Evolutionary conservation across 2,329 filamentous ascomycete genomes (phyloP), one percentile per base, ranked within the genome.

Genomic region (Seiridium unicorne): DNA sequence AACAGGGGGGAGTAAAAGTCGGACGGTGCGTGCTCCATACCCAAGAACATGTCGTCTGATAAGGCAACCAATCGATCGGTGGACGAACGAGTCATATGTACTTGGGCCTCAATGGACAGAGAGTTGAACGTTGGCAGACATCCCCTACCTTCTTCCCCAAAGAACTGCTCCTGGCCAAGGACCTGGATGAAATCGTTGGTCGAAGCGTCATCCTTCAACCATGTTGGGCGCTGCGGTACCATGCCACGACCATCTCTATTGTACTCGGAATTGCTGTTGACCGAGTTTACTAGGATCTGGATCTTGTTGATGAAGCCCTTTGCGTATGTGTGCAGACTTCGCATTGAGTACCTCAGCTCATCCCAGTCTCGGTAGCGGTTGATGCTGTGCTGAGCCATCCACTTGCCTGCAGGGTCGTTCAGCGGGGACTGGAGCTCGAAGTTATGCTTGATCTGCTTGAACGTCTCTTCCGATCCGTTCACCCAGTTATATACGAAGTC

Each of bases 401-500:
- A 79, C 55, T 72, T 68, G n/a, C 76, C 75, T 13, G 74, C 70
- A 1, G 65, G 55, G 58, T 78, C 76, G 60, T 78, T 79, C 7
- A 79, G 69, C 3, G 72, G 71, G 1, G 75, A 78, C 55, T 76
- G 72, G 9, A 74, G 40, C 62, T 79, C 77, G 59, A 75, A 79
- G 7, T 68, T 68, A 47, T 69, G 70, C 49, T 76, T 75, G 9
- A 73, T 74, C 6, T 69, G 61, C 31, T 66, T 68, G 53, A 79
- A 75, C 11, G 73, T 72, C 32, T 65, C 60, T 11, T 79, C 76
- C 2, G 75, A 76, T 11, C 77, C 76, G 61, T 79, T 79, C 38
- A 79, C 75, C 76, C 76, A 77, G 67, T 74, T 76, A 60, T 77
- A 78, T 8, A 79, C 72, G 64, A 79, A 79, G 62, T 78, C 76